These are phyloP conservation scores for Sesbania bispinosa DNA, from an alignment of 306 rosid genomes.

Conservation along the genomic window DNA sequence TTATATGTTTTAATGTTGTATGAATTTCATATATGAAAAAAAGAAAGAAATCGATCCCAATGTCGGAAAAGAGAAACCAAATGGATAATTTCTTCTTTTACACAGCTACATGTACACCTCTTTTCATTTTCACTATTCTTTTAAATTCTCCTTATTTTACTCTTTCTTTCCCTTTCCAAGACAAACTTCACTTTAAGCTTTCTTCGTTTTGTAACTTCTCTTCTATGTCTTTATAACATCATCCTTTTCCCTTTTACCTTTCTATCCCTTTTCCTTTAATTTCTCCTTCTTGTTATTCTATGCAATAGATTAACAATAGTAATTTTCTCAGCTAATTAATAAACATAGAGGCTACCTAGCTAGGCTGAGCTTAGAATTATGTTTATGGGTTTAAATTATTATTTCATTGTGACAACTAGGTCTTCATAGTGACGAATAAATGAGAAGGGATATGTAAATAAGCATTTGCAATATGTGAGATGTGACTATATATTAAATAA, in stretches of 20 bases:
- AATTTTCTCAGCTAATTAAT: neutral
- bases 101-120: too few relatives aligned
- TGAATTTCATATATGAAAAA: neutral
- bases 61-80: neutral
- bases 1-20: too few relatives aligned
- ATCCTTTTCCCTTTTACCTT: neutral
- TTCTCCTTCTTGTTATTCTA: neutral
- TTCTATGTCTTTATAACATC: neutral
- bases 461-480: neutral
- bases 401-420: neutral
- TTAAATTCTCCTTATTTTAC: neutral
- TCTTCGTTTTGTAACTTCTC: neutral
- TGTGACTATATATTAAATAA: neutral
- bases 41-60: conserved; percentile 22
- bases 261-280: neutral
- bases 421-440: neutral
- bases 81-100: conserved; percentile 30
- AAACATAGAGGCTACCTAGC: too few relatives aligned
- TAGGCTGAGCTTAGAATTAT: too few relatives aligned
- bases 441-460: neutral
- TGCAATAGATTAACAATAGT: too few relatives aligned
- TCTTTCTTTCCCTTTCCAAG: neutral
- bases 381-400: too few relatives aligned
- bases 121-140: neutral
- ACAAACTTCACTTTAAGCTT: conserved; percentile 30